Conservation (phyloP, 108 stramenopile species). For the Skeletonema grethae region DNA sequence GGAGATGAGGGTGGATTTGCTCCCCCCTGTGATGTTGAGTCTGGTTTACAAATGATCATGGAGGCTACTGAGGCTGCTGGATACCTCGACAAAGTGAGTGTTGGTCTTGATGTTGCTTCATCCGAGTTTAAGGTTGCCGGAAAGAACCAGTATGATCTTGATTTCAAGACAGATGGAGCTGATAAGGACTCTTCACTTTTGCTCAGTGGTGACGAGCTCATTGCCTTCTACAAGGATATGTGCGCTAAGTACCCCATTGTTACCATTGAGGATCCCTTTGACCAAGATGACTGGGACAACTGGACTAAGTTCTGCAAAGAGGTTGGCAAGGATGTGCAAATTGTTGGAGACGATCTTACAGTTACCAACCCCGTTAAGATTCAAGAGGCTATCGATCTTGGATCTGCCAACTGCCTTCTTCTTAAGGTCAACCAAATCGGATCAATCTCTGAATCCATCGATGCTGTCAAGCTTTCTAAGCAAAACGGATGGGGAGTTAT, state of each 20-base stretch:
- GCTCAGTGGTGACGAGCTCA: slow-evolving; percentile 92
- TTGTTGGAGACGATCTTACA: slow-evolving; percentile 99
- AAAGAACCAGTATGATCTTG: slow-evolving; percentile 96
- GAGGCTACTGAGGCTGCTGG: slow-evolving; percentile 95
- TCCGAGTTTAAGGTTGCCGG: slow-evolving; percentile 97
- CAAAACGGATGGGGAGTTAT: slow-evolving; percentile 99
- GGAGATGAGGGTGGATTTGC: slow-evolving; percentile 99
- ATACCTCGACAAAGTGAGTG: slow-evolving; percentile 93
- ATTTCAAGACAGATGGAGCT: slow-evolving; percentile 90
- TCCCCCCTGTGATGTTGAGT: slow-evolving; percentile 92
- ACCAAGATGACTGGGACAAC: slow-evolving; percentile 99
- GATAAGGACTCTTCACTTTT: slow-evolving; percentile 84
- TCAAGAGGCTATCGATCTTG: slow-evolving; percentile 89
- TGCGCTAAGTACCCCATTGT: slow-evolving; percentile 95
- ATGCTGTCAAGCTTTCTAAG: slow-evolving; percentile 98
- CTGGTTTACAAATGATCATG: slow-evolving; percentile 98
- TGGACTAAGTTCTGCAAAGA: slow-evolving; percentile 92
- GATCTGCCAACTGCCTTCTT: slow-evolving; percentile 95
- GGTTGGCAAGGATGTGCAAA: slow-evolving; percentile 89
- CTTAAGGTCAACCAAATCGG: slow-evolving; percentile 99
- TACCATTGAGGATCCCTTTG: slow-evolving; percentile 99
- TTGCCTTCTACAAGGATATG: slow-evolving; percentile 93
- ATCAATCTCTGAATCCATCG: slow-evolving; percentile 98
- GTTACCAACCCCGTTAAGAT: slow-evolving; percentile 98
- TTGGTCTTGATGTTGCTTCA: slow-evolving; percentile 98